Base-by-base conservation (phyloP, 2,329 filamentous ascomycete genomes). In the Xylariaceae sp. region DNA sequence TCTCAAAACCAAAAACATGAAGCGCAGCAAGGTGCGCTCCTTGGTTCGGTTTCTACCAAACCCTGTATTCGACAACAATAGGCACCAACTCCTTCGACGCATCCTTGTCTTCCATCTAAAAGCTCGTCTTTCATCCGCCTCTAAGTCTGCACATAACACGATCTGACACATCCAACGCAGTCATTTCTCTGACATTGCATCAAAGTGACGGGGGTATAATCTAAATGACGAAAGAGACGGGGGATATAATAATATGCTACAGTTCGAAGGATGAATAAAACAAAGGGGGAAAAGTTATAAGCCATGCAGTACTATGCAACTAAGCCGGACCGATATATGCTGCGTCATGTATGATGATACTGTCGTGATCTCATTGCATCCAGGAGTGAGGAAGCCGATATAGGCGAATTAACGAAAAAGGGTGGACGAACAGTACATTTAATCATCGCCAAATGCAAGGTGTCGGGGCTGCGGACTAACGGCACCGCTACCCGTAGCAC, bases 401-500 rank as follows among this genome's bases (percentile, higher is more conserved):
- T 39, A 42, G 42, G 38, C 45, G 49, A 39, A 19, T 32, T 44
- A 38, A 43, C 17, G 2, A 40, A 35, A 10, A 18, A 22, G 14
- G 12, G 15, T 19, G 32, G 27, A 18, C 14, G 11, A 39, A 45
- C 30, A 27, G 39, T 35, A 32, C 17, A 30, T 39, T 33, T 49
- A 60, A 35, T 58, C 58, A 27, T 56, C 50, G 27, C 54, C 56
- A 39, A 62, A 55, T 4, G 49, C 36, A 39, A 57, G 57, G 6
- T 56, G 47, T 32, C 59, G 56, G n/a, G 60, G 63, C 31, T 61
- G 60, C 36, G 71, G 71, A 48, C 70, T 74, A 31, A 64, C 69
- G 17, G 67, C 63, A 14, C 67, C 67, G 54, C 70, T 75, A 39
- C 63, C 65, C 38, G 60, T 68, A 39, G 56, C 59, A 53, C 74